Base-by-base conservation (phyloP, 352 stramenopile species). In the Albugo laibachii region DNA sequence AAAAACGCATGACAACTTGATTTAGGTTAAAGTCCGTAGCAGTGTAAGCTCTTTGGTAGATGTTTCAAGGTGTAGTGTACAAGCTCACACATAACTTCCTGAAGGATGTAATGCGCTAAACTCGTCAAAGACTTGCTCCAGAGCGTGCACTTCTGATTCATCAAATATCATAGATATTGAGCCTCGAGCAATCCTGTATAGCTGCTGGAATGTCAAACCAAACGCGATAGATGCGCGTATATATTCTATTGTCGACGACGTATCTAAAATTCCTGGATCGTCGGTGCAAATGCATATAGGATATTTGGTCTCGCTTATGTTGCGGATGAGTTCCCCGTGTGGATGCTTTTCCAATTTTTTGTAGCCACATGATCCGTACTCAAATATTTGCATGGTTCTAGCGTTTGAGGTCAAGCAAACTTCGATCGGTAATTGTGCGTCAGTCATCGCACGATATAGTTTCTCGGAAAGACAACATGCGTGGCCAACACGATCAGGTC, bases 351-450 rank as follows among this genome's bases (percentile, higher is more conserved):
- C 61, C 34, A 94, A 81, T 68, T 66, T 56, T 41, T 65, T 79
- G 13, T 51, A 59, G 40, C 52, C 65, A 15, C 57, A 50, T 36
- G 50, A 48, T 11, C 51, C 51, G 38, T 43, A 43, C 37, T 65
- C 62, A 46, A 84, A 83, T 38, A 88, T 66, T 40, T 80, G 82
- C 45, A 96, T 65, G 15, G 87, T 97, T 63, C 95, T 80, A 20
- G 93, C 73, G 60, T 97, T 97, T 14, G 82, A 96, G 6, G 85
- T 97, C 16, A 94, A 69, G 59, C 91, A 97, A 5, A 86, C 63
- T 62, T 97, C 91, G 40, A 97, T 78, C 5, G 87, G 85, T 48
- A 97, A 92, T 15, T 62, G 63, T 13, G 68, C 48, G 16, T 43
- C 27, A 18, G 79, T 50, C 55, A 96, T 73, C 47, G 70, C 65